Conservation (phyloP, 2,329 filamentous ascomycete species). For the Fusarium newnesense region DNA sequence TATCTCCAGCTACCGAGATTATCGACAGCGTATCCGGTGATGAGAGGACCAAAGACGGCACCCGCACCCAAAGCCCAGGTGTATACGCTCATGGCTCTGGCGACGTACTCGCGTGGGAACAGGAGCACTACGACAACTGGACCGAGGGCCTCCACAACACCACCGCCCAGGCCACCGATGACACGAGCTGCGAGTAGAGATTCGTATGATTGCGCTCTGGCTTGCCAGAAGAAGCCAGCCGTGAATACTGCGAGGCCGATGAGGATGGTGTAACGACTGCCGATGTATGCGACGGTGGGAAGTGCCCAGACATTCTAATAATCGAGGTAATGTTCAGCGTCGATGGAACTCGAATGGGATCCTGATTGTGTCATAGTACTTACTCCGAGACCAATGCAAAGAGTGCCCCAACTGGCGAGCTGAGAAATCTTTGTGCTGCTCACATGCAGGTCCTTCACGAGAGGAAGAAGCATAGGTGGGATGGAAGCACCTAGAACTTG, state of each 20-base stretch:
- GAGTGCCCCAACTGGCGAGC: background rate
- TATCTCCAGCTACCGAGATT: background rate
- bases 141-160: background rate
- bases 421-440: background rate
- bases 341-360: background rate
- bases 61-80: fast-evolving
- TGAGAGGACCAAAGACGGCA: background rate
- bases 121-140: background rate
- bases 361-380: fast-evolving
- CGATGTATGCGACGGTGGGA: background rate
- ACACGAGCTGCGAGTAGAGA: background rate
- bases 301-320: background rate
- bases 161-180: background rate
- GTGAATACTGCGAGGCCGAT: background rate
- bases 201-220: background rate
- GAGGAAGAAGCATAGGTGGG: background rate
- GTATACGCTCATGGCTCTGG: background rate
- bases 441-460: background rate
- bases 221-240: background rate
- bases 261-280: background rate
- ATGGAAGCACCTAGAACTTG: background rate
- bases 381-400: background rate
- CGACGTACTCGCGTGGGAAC: background rate
- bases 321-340: background rate
- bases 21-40: background rate